Percentiles rank a stretch among this genome's conserved stretches.
Evolutionary conservation across 129 eudicot genomes (phyloP).

Genomic region (Lactuca saligna): DNA sequence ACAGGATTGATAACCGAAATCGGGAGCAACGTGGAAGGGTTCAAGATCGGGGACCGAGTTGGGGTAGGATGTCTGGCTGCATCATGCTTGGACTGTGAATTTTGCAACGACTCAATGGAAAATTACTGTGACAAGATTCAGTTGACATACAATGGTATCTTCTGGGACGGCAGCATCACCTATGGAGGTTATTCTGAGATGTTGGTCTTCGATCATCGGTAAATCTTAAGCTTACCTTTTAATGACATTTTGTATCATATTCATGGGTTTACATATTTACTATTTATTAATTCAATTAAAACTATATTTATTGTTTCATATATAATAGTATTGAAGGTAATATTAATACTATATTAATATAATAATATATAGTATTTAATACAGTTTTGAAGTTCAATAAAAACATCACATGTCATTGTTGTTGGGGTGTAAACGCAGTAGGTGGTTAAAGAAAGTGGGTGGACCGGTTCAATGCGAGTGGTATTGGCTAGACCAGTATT

Average conservation of each 20-base stretch:
- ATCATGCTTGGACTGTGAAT: slow-evolving; percentile 74
- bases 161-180: slow-evolving; percentile 96
- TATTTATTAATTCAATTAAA: no score
- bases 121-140: slow-evolving; percentile 76
- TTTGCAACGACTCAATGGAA: slow-evolving; percentile 50
- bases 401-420: background rate
- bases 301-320: no score
- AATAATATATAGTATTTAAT: no score
- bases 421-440: background rate
- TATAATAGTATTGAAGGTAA: no score
- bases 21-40: slow-evolving; percentile 72
- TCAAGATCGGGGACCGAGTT: slow-evolving; percentile 77
- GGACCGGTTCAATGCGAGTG: background rate
- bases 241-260: background rate
- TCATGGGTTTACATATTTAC: no score
- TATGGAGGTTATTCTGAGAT: slow-evolving; percentile 89
- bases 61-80: slow-evolving; percentile 90
- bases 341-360: no score
- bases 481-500: background rate
- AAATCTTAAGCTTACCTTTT: slow-evolving; percentile 2
- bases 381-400: no score
- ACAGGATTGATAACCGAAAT: slow-evolving; percentile 75
- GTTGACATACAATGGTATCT: slow-evolving; percentile 68
- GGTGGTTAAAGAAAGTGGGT: background rate
- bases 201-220: slow-evolving; percentile 84